These are phyloP conservation scores for Obba rivulosa DNA, from an alignment of 768 basidiomycete species.

Conservation along the genomic window DNA sequence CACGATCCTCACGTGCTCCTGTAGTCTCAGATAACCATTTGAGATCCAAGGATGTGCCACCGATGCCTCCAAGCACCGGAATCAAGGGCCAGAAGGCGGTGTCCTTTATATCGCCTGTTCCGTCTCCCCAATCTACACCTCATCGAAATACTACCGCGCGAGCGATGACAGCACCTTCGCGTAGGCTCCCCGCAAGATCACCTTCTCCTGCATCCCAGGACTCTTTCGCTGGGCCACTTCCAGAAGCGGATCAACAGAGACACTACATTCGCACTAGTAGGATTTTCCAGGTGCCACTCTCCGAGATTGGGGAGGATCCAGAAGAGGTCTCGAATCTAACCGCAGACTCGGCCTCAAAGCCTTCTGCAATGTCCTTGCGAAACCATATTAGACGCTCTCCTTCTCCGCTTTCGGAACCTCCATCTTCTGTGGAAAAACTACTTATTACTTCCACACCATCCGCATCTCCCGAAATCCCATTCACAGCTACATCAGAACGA, in stretches of 20 bases:
- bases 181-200: conserved; percentile 24
- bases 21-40: not conserved
- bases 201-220: conserved; percentile 46
- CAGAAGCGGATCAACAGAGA: conserved; percentile 39
- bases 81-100: conserved; percentile 20
- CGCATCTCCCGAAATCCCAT: not conserved
- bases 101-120: conserved; percentile 26
- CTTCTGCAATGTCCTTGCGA: conserved; percentile 5
- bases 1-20: not conserved
- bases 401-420: no score
- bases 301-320: conserved; percentile 39
- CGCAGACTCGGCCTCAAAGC: not conserved
- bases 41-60: not conserved
- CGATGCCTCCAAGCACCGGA: not conserved
- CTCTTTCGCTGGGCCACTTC: conserved; percentile 54
- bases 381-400: conserved; percentile 21
- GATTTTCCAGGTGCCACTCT: conserved; percentile 50
- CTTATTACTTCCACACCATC: no score
- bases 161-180: conserved; percentile 19
- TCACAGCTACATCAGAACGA: not conserved
- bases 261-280: conserved; percentile 40
- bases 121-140: conserved; percentile 15
- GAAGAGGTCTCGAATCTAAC: conserved; percentile 2
- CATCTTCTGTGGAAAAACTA: no score
- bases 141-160: conserved; percentile 5